These are phyloP conservation scores for Candida ortonii DNA, from an alignment of 805 yeast species.

Conservation along the genomic window DNA sequence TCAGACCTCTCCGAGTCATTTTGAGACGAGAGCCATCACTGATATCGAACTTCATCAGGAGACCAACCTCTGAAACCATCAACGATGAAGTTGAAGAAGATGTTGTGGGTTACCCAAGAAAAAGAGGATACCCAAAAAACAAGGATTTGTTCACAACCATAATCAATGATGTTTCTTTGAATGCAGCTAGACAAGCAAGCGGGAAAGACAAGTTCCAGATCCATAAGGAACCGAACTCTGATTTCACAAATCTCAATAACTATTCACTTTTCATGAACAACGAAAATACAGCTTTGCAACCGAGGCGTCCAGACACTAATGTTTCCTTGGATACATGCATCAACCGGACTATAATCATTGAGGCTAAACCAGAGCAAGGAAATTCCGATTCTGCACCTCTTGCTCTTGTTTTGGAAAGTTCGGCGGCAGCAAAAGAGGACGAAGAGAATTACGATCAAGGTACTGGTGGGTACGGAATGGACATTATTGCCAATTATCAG, in stretches of 20 bases:
- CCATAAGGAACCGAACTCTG: slow-evolving; percentile 13
- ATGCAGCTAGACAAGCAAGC: slow-evolving; percentile 38
- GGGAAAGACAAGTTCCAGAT: slow-evolving; percentile 22
- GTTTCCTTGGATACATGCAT: slow-evolving; percentile 13
- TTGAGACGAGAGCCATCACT: slow-evolving; percentile 10
- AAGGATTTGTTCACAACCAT: slow-evolving; percentile 30
- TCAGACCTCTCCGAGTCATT: slow-evolving; percentile 12
- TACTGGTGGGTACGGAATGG: slow-evolving; percentile 18
- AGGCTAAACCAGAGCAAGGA: slow-evolving; percentile 15
- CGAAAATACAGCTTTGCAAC: slow-evolving; percentile 15
- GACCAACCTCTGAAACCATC: slow-evolving; percentile 4
- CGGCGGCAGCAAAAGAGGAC: slow-evolving; percentile 1
- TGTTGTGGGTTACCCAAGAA: slow-evolving; percentile 1
- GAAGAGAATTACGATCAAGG: slow-evolving; percentile 9
- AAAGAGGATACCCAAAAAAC: slow-evolving; percentile 2
- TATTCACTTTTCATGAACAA: slow-evolving; percentile 17
- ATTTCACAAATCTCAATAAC: slow-evolving; percentile 18
- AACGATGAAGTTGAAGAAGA: not conserved
- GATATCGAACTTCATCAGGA: slow-evolving; percentile 3
- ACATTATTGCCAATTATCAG: slow-evolving; percentile 20
- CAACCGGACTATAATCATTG: slow-evolving; percentile 19
- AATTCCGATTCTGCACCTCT: slow-evolving; percentile 13
- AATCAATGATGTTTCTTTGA: slow-evolving; percentile 36
- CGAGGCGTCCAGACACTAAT: slow-evolving; percentile 6
- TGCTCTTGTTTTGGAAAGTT: slow-evolving; percentile 19